A percentile compares a stretch with the other conserved stretches of the same genome.
Evolutionary conservation across 2,329 filamentous ascomycete genomes (phyloP).

Genomic region (Didymella glomerata): DNA sequence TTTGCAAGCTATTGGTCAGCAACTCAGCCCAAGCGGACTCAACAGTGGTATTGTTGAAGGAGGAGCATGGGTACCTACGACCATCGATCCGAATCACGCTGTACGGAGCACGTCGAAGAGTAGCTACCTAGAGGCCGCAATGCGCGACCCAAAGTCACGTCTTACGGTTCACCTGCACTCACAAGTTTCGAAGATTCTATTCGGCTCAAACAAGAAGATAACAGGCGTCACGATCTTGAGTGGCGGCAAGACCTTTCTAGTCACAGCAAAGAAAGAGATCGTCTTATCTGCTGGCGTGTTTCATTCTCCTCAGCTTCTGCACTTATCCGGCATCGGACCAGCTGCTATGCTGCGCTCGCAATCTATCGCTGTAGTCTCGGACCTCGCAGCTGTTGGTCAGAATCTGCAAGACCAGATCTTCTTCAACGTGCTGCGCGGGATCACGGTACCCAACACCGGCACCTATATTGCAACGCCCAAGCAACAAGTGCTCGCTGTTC

Average conservation of each 20-base stretch:
- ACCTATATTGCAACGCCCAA: constrained; percentile 27
- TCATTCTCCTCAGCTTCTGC: constrained; percentile 52
- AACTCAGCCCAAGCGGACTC: constrained; percentile 28
- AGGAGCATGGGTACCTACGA: constrained; percentile 35
- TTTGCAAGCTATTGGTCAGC: constrained; percentile 34
- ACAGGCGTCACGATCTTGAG: constrained; percentile 45
- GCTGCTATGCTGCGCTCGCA: constrained; percentile 20
- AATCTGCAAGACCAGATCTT: constrained; percentile 37
- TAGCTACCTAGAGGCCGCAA: constrained; percentile 27
- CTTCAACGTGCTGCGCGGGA: constrained; percentile 29
- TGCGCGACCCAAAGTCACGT: constrained; percentile 8
- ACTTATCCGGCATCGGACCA: constrained; percentile 50
- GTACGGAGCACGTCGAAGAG: constrained; percentile 35
- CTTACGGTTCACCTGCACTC: constrained; percentile 26
- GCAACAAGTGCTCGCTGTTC: constrained; percentile 23
- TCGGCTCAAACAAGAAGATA: constrained; percentile 27
- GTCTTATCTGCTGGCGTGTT: constrained; percentile 54
- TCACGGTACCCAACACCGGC: constrained; percentile 32
- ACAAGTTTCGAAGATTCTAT: constrained; percentile 29
- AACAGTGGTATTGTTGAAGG: constrained; percentile 36
- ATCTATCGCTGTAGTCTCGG: constrained; percentile 31
- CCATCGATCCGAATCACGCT: constrained; percentile 39
- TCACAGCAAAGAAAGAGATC: constrained; percentile 50
- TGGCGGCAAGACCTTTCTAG: constrained; percentile 16
- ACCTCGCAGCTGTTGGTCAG: constrained; percentile 42